phyloP scores from a whole-genome alignment of 176 grass and related monocot genomes.

The Oryza glaberrima region DNA sequence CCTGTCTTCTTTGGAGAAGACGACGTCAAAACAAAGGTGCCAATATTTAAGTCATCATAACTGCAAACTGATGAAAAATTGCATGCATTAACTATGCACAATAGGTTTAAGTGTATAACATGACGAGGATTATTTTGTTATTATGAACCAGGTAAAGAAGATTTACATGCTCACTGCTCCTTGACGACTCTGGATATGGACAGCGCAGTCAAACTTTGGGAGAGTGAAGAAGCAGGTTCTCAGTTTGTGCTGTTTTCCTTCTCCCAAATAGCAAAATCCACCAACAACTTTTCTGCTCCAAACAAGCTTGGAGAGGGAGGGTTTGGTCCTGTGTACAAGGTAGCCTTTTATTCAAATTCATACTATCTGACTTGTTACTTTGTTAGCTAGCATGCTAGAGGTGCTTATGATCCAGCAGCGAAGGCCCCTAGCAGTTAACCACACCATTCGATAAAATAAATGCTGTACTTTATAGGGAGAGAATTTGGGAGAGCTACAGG shows the following conservation, averaged over 20 bases:
- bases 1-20: slow-evolving; percentile 38
- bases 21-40: slow-evolving; percentile 29
- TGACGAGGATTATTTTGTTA: neutral
- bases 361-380: neutral
- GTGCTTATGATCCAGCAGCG: too few species aligned
- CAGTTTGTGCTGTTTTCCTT: slow-evolving; percentile 35
- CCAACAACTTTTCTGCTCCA: slow-evolving; percentile 30
- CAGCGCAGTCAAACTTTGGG: slow-evolving; percentile 39
- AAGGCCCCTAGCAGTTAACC: neutral
- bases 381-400: too few species aligned
- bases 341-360: neutral
- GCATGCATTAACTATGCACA: neutral
- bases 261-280: slow-evolving; percentile 38
- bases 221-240: slow-evolving; percentile 29
- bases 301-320: slow-evolving; percentile 60
- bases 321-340: slow-evolving; percentile 63
- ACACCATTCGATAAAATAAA: neutral
- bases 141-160: slow-evolving; percentile 36
- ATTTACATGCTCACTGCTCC: neutral
- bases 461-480: too few species aligned
- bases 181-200: neutral
- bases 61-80: neutral
- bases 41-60: neutral
- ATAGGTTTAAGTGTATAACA: neutral
- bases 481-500: neutral